phyloP scores from a whole-genome alignment of 163 green algal species.

The Scenedesmus sp. region DNA sequence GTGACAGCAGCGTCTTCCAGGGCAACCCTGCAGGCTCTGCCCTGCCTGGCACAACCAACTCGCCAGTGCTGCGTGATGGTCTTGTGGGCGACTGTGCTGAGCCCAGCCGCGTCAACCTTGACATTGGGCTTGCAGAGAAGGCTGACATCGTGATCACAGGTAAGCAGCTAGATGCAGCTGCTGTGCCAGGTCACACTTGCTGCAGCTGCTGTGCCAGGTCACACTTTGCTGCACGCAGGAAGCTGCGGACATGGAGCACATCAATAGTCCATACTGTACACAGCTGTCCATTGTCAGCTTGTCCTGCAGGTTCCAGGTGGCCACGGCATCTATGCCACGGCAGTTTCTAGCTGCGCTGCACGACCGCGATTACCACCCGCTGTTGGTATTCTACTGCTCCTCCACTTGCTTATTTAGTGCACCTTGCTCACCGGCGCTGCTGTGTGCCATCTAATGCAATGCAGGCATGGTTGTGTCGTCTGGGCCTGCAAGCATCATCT shows the following conservation, averaged over 20 bases:
- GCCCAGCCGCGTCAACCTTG: constrained; percentile 5
- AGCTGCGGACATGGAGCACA: neutral
- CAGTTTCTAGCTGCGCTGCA: neutral
- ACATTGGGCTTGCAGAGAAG: neutral
- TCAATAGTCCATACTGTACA: neutral
- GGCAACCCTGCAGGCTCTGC: neutral
- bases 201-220: neutral
- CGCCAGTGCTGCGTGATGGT: constrained; percentile 14
- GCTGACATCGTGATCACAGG: constrained; percentile 37
- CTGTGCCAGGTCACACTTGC: neutral
- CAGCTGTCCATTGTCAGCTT: neutral
- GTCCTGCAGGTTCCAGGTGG: neutral
- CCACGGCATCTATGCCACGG: neutral
- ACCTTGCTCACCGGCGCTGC: neutral
- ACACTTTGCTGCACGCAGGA: neutral
- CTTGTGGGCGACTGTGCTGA: constrained; percentile 31
- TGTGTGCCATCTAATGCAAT: neutral
- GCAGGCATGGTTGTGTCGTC: neutral
- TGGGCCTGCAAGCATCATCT: constrained; percentile 10
- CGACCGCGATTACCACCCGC: neutral
- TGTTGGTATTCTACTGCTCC: neutral
- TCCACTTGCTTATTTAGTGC: neutral
- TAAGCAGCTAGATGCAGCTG: neutral
- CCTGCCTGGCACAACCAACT: neutral
- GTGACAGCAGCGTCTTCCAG: neutral